These are phyloP conservation scores for Cryphonectria naterciae DNA, from an alignment of 2,329 filamentous ascomycete genomes.

Conservation along the genomic window DNA sequence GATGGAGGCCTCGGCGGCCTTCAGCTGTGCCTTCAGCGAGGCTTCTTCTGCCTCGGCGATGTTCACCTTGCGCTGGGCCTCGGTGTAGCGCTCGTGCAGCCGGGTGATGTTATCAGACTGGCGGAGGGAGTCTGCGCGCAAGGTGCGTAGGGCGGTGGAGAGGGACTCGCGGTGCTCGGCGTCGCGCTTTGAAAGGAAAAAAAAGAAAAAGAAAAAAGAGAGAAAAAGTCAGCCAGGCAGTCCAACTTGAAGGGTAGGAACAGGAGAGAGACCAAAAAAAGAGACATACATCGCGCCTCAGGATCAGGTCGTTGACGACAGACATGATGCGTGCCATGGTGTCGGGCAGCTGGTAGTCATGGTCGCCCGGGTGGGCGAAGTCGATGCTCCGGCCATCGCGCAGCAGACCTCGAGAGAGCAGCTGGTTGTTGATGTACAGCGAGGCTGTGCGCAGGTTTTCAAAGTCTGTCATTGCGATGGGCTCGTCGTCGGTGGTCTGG, in stretches of 20 bases:
- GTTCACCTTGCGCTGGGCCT: conserved; percentile 59
- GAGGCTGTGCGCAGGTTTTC: conserved; percentile 70
- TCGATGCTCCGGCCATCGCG: conserved; percentile 76
- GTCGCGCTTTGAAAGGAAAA: conserved; percentile 67
- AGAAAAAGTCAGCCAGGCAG: background rate
- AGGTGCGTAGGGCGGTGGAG: conserved; percentile 73
- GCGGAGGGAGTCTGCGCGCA: conserved; percentile 76
- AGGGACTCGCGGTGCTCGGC: conserved; percentile 85
- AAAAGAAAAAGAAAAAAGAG: background rate
- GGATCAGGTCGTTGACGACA: conserved; percentile 88
- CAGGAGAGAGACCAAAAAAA: background rate
- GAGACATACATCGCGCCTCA: conserved; percentile 76
- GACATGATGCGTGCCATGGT: conserved; percentile 89
- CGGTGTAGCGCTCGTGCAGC: conserved; percentile 56
- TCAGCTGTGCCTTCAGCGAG: conserved; percentile 69
- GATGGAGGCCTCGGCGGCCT: conserved; percentile 73
- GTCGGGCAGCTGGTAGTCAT: conserved; percentile 54
- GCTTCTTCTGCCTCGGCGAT: conserved; percentile 72
- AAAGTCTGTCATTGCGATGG: conserved; percentile 55
- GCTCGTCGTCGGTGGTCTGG: background rate
- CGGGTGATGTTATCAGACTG: conserved; percentile 71
- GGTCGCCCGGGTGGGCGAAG: conserved; percentile 74
- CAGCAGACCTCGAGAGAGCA: conserved; percentile 67
- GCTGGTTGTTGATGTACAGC: conserved; percentile 74
- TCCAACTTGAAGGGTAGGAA: background rate